phyloP scores from a whole-genome alignment of 768 basidiomycete genomes.

The Pleurotus tuber-regium region DNA sequence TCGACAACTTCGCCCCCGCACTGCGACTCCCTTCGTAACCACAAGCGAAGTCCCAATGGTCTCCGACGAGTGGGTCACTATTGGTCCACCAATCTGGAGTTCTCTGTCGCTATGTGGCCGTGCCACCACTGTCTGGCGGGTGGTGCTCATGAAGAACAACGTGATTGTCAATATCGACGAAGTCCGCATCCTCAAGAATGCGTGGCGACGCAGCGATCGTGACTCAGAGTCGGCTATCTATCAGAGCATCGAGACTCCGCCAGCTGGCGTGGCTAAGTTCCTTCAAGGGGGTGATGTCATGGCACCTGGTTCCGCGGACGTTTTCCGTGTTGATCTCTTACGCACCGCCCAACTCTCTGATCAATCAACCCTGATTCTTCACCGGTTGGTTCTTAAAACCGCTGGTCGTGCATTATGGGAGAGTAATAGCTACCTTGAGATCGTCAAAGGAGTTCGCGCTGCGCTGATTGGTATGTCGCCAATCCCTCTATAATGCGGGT shows the following conservation, averaged over 20 bases:
- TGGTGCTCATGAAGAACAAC: background rate
- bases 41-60: background rate
- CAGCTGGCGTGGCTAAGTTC: constrained; percentile 15
- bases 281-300: constrained; percentile 14
- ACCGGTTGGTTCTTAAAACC: constrained; percentile 15
- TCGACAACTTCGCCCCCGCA: background rate
- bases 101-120: constrained; percentile 16
- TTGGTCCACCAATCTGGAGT: constrained; percentile 17
- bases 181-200: constrained; percentile 12
- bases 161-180: background rate
- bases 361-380: constrained; percentile 8
- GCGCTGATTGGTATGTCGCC: constrained; percentile 11
- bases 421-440: constrained; percentile 14
- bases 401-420: constrained; percentile 20
- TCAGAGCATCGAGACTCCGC: constrained; percentile 7
- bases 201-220: constrained; percentile 13
- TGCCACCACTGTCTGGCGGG: constrained; percentile 16
- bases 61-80: constrained; percentile 13
- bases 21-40: background rate
- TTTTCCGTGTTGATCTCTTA: background rate
- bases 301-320: background rate
- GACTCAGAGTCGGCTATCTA: constrained; percentile 13
- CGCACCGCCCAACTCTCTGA: background rate
- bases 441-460: constrained; percentile 15
- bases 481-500: background rate